Evolutionary conservation across 768 basidiomycete genomes (phyloP).

Genomic region (Collybiopsis luxurians): DNA sequence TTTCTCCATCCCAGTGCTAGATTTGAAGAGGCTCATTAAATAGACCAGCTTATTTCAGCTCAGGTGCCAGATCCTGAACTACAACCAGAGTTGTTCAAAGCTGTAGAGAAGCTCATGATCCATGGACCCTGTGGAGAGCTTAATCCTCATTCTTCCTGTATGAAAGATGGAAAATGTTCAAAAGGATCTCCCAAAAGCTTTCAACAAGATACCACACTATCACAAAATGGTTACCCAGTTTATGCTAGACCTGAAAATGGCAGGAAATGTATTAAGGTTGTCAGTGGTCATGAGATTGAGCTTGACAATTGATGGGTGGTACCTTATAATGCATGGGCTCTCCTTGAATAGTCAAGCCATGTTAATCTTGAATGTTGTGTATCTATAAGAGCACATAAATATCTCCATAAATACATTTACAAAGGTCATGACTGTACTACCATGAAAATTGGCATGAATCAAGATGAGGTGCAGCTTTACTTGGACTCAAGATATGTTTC

Average conservation of each 20-base stretch:
- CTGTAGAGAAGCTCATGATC: slow-evolving; percentile 35
- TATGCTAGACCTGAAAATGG: slow-evolving; percentile 32
- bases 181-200: slow-evolving; percentile 30
- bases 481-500: slow-evolving; percentile 37
- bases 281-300: neutral
- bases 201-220: slow-evolving; percentile 15
- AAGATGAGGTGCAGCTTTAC: slow-evolving; percentile 33
- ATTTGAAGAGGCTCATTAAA: slow-evolving; percentile 24
- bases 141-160: slow-evolving; percentile 25
- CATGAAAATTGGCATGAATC: slow-evolving; percentile 20
- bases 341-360: slow-evolving; percentile 38
- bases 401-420: slow-evolving; percentile 47
- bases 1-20: slow-evolving; percentile 31
- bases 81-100: slow-evolving; percentile 30
- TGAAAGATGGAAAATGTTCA: slow-evolving; percentile 31
- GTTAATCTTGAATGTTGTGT: slow-evolving; percentile 47
- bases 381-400: slow-evolving; percentile 39
- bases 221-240: slow-evolving; percentile 19
- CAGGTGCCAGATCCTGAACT: slow-evolving; percentile 30
- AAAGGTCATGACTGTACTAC: slow-evolving; percentile 41
- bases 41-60: slow-evolving; percentile 36
- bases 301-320: slow-evolving; percentile 42
- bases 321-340: slow-evolving; percentile 35
- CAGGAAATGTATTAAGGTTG: slow-evolving; percentile 16
- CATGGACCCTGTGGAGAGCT: slow-evolving; percentile 35